Base-by-base conservation (phyloP, 306 rosid genomes). In the Rubus idaeus region DNA sequence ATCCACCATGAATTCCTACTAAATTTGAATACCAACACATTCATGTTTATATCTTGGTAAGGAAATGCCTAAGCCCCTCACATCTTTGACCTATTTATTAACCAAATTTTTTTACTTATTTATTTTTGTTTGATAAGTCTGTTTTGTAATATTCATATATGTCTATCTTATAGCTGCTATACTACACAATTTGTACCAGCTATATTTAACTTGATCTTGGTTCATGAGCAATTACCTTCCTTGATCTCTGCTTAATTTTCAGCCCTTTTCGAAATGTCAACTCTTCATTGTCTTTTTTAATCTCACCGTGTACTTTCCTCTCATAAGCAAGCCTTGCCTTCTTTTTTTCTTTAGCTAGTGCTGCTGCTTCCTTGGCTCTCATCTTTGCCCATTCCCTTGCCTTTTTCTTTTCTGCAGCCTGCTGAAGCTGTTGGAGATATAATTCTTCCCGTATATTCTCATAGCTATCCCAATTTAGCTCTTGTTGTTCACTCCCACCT, bases 381-480 rank as follows among this genome's bases (percentile, higher is more conserved):
- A 47, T 65, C 71, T 83, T 89, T 71, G 71, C 77, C 79, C 46
- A 64, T 82, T 82, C 92, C 74, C 82, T 92, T 60, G 75, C 85
- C 77, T 80, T 88, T 81, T 68, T 75, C 80, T 83, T 88, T 83
- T 85, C 82, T 77, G 76, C 86, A 35, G 68, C 79, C 69, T 76
- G 73, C 73, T 70, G 88, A 76, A 89, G 86, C 77, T 81, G 79
- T 74, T 74, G 84, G 50, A 68, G 47, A 67, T 84, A 18, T 63
- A 82, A 79, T 81, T 90, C 88, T 79, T 90, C 81, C 68, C 78
- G 77, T 74, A 87, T 88, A 74, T 76, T 90, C 17, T 82, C 81
- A 67, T 86, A 92, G 83, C 97, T 92, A 70, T 88, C 91, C 97
- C 96, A 92, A 12, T 84, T 88, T 52, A 90, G 84, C 84, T 86